Base-by-base conservation (phyloP, 768 basidiomycete genomes). In the Rhodotorula taiwanensis region DNA sequence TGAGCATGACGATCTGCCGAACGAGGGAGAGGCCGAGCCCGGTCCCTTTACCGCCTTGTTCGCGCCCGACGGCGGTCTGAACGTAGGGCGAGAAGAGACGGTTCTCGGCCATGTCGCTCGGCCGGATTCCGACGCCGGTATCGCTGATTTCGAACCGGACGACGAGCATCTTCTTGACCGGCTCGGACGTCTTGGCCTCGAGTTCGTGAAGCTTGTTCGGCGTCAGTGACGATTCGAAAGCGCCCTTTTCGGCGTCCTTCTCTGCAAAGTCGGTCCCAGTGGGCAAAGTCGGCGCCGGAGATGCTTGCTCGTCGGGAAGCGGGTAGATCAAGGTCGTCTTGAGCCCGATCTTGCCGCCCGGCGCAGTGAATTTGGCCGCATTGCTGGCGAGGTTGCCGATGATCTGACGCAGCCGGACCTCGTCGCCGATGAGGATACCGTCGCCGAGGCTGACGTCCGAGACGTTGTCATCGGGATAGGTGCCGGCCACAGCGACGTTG, bases 1-100 rank as follows among this genome's bases (percentile, higher is more conserved):
- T 72, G 30, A 79, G 72, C 66, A 76, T 75, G 54, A 80, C 76
- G 62, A 80, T 79, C 55, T 78, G 77, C 23, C 78, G 72, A 16
- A 78, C 77, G 27, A 80, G 72, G 8, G 78, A 77, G 10, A 80
- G 66, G 42, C 79, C 79, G 8, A 80, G 63, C 4, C 79, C 79
- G 6, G 77, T 77, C 0, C 79, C 79, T 70, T 78, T 78, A 7
- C 79, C 78, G 48, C 79, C 78, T 66, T 80, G 79, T 47, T 76
- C 72, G 34, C 78, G 62, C 13, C 79, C 79, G 45, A 78, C 76
- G 55, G 78, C 78, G 14, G 79, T 79, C 59, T 80, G 79, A 13
- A 73, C 71, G 56, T 75, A 76, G 0, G 76, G 72, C 4, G 59
- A 60, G 59, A 74, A 76, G 15, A 76, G 62, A 1, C 69, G 23